Evolutionary conservation across 2,329 filamentous ascomycete species (phyloP), one percentile per base, ranked within the genome.

Genomic region (Alternaria burnsii): DNA sequence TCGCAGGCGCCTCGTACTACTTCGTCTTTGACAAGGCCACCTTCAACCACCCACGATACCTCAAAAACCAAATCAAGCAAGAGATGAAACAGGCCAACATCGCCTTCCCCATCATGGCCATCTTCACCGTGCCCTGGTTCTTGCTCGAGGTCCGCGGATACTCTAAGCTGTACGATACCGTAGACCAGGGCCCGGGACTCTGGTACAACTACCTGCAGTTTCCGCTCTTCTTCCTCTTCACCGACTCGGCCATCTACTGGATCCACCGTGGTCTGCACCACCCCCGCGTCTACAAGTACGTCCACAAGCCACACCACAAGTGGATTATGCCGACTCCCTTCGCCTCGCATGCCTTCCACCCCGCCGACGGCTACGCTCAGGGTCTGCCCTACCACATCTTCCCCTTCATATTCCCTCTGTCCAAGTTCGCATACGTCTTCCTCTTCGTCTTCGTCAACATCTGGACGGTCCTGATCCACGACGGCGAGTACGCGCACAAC

Each of bases 301-400:
- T 97, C 51, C 94, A 98, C 87, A 98, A 98, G 87, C 90, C 93
- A 68, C 94, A 98, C 82, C 94, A 98, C 88, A 97, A 97, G 84
- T 98, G 94, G 94, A 97, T 98, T 81, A 96, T 97, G 92, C 94
- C 94, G 3, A 97, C 93, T 3, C 94, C 94, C 0, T 97, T 88
- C 78, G 94, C 94, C 42, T 93, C 90, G 70, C 91, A 97, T 76
- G 94, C 94, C 59, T 98, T 98, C 86, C 93, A 98, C 83, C 94
- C 94, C 1, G 78, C 97, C 53, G 94, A 98, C 76, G 94, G 94
- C 74, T 97, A 90, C 81, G 86, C 89, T 11, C 94, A 98, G 83
- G 91, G 91, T 62, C 78, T 97, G 47, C 94, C 94, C 0, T 98
- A 98, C 82, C 94, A 98, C 82, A 71, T 97, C 68, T 97, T 94